Percentiles rank a stretch among this genome's conserved stretches.
phyloP scores from a whole-genome alignment of 2,329 filamentous ascomycete genomes.

The Huntiella bhutanensis region DNA sequence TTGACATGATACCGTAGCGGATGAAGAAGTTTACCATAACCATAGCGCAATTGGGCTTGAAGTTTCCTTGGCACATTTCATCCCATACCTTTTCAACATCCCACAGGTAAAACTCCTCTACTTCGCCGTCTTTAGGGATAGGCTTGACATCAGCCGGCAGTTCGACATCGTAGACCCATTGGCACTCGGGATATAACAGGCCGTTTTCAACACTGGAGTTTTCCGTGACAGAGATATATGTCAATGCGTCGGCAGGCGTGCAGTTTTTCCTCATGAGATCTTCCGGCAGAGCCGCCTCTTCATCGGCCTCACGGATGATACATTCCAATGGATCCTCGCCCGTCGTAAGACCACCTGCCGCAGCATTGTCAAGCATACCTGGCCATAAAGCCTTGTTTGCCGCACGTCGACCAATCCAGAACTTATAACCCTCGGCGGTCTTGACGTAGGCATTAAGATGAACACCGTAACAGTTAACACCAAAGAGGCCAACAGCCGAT shows the following conservation, averaged over 20 bases:
- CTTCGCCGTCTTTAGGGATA: conserved; percentile 71
- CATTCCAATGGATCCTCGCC: conserved; percentile 67
- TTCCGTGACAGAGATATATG: conserved; percentile 61
- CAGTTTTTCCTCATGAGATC: conserved; percentile 43
- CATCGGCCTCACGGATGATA: conserved; percentile 66
- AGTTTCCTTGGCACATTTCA: conserved; percentile 52
- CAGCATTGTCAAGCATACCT: conserved; percentile 87
- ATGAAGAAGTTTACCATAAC: conserved; percentile 81
- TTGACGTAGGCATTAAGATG: conserved; percentile 59
- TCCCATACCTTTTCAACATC: conserved; percentile 56
- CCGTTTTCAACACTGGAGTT: conserved; percentile 28
- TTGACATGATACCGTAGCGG: conserved; percentile 60
- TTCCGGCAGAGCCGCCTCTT: conserved; percentile 70
- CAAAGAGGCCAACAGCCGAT: conserved; percentile 54
- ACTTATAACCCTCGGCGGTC: conserved; percentile 30
- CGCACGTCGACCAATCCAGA: conserved; percentile 73
- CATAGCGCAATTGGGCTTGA: conserved; percentile 83
- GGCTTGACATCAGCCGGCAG: conserved; percentile 49
- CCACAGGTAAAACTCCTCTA: conserved; percentile 65
- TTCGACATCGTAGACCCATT: conserved; percentile 82
- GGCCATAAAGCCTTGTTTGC: conserved; percentile 69
- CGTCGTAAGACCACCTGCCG: conserved; percentile 60
- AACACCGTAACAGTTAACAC: conserved; percentile 58
- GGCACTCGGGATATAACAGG: conserved; percentile 72
- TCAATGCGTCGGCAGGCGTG: conserved; percentile 48